Evolutionary conservation across 768 basidiomycete genomes (phyloP), one percentile per base, ranked within the genome.

Genomic region (Gymnopilus junonius): DNA sequence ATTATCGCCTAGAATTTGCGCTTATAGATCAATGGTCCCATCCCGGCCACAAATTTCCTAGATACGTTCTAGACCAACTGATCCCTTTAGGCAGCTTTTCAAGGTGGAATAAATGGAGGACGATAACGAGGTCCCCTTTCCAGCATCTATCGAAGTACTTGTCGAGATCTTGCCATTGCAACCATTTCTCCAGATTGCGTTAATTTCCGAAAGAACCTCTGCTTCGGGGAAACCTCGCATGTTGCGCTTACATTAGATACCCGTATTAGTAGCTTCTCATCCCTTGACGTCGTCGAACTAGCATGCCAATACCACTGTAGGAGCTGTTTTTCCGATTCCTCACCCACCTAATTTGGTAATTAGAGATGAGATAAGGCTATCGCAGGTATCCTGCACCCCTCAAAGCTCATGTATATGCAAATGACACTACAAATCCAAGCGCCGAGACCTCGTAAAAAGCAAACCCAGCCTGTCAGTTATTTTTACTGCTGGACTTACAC

Each of bases 201-300:
- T 6, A 51, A 51, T n/a, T 32, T 51, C 48, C 48, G 48, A 51
- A 32, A 51, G 48, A 51, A 51, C 31, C 14, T 51, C 27, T 55
- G 54, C 54, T 5, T 55, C 54, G 54, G 54, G 11, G 35, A 39
- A 55, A 55, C 54, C 37, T 55, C 54, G 54, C 54, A 55, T 25
- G 7, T 55, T 37, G 21, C 23, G 37, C 39, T 55, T 55, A 55
- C 54, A 55, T 55, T 23, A 55, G 54, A 23, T 40, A 40, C 54
- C 23, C 35, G 54, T 23, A 55, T 37, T 37, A 55, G 27, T 32
- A 51, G 48, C 48, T 55, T 55, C 34, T 12, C 54, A 55, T 21
- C 20, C 54, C 11, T 55, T 55, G 54, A 37, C 35, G 35, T 27
- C 34, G 34, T 37, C 32, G 31, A 37, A 55, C 17, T 23, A 23